Conservation (phyloP, 805 yeast species). For the Candida germanica region DNA sequence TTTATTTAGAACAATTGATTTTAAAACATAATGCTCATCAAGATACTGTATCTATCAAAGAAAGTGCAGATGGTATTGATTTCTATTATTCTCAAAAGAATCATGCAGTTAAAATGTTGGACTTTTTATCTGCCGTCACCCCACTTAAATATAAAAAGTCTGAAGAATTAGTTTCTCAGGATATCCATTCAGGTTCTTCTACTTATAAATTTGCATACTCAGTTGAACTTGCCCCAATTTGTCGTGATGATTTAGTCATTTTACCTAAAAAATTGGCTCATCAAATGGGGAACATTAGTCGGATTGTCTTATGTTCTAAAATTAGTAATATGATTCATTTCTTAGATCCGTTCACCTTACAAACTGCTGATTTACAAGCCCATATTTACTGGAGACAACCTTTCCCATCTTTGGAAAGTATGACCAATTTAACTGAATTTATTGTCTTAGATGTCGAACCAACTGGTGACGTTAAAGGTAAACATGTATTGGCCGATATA, state of each 20-base stretch:
- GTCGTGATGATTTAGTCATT: constrained; percentile 94
- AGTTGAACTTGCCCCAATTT: constrained; percentile 91
- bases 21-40: constrained; percentile 89
- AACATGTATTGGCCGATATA: constrained; percentile 80
- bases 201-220: constrained; percentile 89
- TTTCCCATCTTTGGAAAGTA: constrained; percentile 73
- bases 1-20: constrained; percentile 92
- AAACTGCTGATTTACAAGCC: constrained; percentile 71
- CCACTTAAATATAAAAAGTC: constrained; percentile 83
- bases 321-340: constrained; percentile 82
- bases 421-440: constrained; percentile 75
- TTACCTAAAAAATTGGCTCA: constrained; percentile 85
- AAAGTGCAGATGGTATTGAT: constrained; percentile 90
- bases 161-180: constrained; percentile 87
- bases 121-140: constrained; percentile 78
- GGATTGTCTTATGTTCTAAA: constrained; percentile 80
- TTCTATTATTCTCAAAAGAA: constrained; percentile 85
- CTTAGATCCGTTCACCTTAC: constrained; percentile 78
- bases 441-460: constrained; percentile 93
- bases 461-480: constrained; percentile 75
- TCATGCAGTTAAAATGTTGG: constrained; percentile 92
- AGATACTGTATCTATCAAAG: constrained; percentile 91
- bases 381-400: constrained; percentile 78
- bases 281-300: constrained; percentile 76
- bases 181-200: constrained; percentile 86